Percentiles rank a stretch among this genome's conserved stretches.
Conservation (phyloP, 257 asterid species). For the Scutellaria minor region DNA sequence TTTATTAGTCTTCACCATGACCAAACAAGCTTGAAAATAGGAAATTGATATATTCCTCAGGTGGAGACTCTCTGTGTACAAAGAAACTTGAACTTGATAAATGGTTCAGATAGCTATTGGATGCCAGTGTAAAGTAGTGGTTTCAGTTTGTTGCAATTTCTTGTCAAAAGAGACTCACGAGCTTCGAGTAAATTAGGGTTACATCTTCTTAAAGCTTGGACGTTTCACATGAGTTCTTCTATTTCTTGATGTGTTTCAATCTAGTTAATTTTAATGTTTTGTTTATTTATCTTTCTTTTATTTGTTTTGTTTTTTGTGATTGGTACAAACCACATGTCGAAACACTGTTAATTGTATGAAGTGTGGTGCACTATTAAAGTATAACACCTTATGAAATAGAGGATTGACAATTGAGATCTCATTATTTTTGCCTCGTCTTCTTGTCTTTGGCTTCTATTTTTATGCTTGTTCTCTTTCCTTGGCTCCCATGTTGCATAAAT, state of each 20-base stretch:
- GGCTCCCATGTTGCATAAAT: too few species aligned
- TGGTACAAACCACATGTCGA: too few species aligned
- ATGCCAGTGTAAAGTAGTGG: not conserved
- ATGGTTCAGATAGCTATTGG: not conserved
- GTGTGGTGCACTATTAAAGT: too few species aligned
- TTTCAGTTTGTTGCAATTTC: not conserved
- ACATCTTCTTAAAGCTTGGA: not conserved
- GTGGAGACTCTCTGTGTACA: slow-evolving; percentile 8
- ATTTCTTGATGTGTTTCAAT: not conserved
- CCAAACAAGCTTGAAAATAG: slow-evolving; percentile 6
- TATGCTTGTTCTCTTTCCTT: too few species aligned
- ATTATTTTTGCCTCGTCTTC: too few species aligned
- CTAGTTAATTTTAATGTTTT: not conserved
- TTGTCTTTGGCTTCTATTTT: too few species aligned
- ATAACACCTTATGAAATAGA: too few species aligned
- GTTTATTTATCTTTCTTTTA: too few species aligned
- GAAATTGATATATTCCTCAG: slow-evolving; percentile 17
- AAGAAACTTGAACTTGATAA: slow-evolving; percentile 3
- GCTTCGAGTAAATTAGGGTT: not conserved
- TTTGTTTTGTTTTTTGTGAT: too few species aligned
- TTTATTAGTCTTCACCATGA: not conserved
- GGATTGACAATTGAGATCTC: too few species aligned
- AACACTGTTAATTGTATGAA: too few species aligned
- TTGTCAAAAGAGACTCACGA: not conserved
- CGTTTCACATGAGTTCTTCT: not conserved